These are phyloP conservation scores for Fusarium sp. DNA, from an alignment of 2,329 filamentous ascomycete genomes.

Conservation along the genomic window DNA sequence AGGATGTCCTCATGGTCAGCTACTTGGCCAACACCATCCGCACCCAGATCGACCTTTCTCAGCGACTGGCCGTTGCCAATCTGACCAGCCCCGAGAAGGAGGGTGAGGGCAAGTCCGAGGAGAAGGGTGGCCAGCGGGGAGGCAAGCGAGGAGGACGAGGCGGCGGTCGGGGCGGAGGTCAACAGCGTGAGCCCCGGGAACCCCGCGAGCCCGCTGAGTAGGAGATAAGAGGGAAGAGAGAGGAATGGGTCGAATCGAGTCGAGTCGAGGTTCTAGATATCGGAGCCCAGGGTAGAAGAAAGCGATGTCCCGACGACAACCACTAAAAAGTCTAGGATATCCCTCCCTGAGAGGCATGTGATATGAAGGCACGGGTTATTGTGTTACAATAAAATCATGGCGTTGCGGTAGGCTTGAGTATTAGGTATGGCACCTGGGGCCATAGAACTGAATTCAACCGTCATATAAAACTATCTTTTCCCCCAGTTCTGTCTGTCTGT, in stretches of 20 bases:
- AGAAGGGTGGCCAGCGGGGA: slow-evolving; percentile 58
- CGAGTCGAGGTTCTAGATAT: slow-evolving; percentile 27
- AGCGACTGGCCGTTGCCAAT: slow-evolving; percentile 86
- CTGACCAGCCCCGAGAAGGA: slow-evolving; percentile 64
- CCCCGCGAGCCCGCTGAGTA: slow-evolving; percentile 52
- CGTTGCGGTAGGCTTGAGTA: slow-evolving; percentile 52
- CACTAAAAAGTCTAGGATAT: slow-evolving; percentile 35
- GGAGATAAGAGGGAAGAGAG: slow-evolving; percentile 17
- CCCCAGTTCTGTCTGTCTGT: background rate
- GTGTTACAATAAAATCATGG: slow-evolving; percentile 50
- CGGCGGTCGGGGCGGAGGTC: slow-evolving; percentile 62
- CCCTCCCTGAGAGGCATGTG: slow-evolving; percentile 41
- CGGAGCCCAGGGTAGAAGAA: slow-evolving; percentile 35
- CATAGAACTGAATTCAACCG: slow-evolving; percentile 50
- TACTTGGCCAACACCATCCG: slow-evolving; percentile 99
- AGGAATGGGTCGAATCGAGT: background rate
- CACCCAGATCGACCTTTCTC: slow-evolving; percentile 98
- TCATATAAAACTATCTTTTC: slow-evolving; percentile 40
- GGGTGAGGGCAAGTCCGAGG: slow-evolving; percentile 59
- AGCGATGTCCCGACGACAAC: slow-evolving; percentile 33
- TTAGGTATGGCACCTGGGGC: slow-evolving; percentile 43
- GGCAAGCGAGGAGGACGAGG: slow-evolving; percentile 63
- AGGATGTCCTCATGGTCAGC: slow-evolving; percentile 97
- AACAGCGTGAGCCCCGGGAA: slow-evolving; percentile 60
- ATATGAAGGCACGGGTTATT: slow-evolving; percentile 45